Conservation (phyloP, 208 protist genomes). For the Wallacemonas sp. region DNA sequence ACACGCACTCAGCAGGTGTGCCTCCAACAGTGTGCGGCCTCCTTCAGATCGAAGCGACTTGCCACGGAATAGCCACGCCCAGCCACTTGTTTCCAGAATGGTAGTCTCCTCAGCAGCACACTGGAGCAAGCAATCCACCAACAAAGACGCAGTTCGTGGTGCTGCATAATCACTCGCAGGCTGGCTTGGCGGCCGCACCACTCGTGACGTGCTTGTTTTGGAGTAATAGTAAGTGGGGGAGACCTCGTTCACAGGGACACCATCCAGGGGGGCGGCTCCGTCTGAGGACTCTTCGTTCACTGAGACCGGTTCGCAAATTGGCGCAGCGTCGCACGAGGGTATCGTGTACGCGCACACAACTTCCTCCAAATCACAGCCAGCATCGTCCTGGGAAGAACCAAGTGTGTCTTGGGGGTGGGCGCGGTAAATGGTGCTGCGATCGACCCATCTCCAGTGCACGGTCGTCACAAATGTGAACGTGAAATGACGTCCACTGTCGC, state of each 20-base stretch:
- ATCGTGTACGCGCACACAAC: conserved; percentile 16
- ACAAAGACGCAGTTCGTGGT: conserved; percentile 22
- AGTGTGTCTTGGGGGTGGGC: background rate
- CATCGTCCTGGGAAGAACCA: conserved; percentile 14
- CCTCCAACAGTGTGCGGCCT: conserved; percentile 8
- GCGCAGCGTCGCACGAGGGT: background rate
- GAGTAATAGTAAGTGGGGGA: conserved; percentile 11
- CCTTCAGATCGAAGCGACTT: conserved; percentile 13
- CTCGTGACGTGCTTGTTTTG: conserved; percentile 8
- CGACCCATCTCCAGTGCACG: conserved; percentile 24
- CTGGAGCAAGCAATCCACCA: conserved; percentile 32
- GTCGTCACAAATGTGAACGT: conserved; percentile 13
- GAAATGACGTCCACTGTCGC: conserved; percentile 16
- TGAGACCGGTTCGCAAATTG: background rate
- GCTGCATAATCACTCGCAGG: conserved; percentile 14
- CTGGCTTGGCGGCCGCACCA: background rate
- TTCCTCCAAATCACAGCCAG: conserved; percentile 26
- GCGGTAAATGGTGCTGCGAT: conserved; percentile 16
- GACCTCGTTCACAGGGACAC: background rate
- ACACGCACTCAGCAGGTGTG: conserved; percentile 1
- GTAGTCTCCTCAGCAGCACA: conserved; percentile 33
- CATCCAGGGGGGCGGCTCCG: background rate
- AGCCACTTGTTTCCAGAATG: conserved; percentile 25
- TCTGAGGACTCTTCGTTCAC: background rate
- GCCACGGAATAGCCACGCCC: conserved; percentile 35